A percentile compares a stretch with the other conserved stretches of the same genome.
phyloP scores from a whole-genome alignment of 1,139 yeast genomes.

The Saccharomyces uvarum region DNA sequence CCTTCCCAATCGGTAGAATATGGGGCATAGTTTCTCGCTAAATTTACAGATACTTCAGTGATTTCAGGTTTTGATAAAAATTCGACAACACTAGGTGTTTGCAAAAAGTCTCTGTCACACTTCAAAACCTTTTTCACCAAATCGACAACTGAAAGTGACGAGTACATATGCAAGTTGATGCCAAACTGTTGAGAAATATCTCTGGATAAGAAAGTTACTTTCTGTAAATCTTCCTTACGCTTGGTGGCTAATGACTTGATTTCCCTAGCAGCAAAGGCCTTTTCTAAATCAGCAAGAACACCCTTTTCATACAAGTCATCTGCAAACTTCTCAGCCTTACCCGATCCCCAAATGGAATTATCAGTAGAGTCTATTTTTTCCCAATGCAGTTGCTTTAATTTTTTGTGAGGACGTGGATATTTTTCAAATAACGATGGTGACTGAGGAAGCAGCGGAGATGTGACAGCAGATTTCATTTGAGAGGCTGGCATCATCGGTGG shows the following conservation, averaged over 20 bases:
- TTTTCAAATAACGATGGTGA: conserved; percentile 45
- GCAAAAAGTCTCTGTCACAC: conserved; percentile 53
- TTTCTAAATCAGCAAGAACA: conserved; percentile 67
- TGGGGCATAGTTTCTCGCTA: conserved; percentile 63
- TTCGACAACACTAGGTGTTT: conserved; percentile 58
- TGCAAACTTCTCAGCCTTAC: conserved; percentile 46
- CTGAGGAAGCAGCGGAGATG: conserved; percentile 34
- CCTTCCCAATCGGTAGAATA: conserved; percentile 50
- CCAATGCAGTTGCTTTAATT: conserved; percentile 78
- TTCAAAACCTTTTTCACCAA: conserved; percentile 49
- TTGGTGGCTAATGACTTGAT: conserved; percentile 44
- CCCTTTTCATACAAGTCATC: conserved; percentile 58
- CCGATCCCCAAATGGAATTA: conserved; percentile 59
- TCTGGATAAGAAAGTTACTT: conserved; percentile 54
- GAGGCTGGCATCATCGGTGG: conserved; percentile 31
- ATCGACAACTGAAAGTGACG: conserved; percentile 46
- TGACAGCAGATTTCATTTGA: conserved; percentile 25
- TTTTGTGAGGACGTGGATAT: conserved; percentile 69
- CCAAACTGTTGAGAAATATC: conserved; percentile 76
- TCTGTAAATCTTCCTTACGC: conserved; percentile 41
- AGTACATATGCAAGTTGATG: conserved; percentile 61
- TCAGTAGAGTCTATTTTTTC: conserved; percentile 61
- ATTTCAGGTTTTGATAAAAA: conserved; percentile 65
- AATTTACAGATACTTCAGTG: conserved; percentile 53
- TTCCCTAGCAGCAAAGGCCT: conserved; percentile 72